A percentile compares a stretch with the other conserved stretches of the same genome.
Conservation (phyloP, 2,329 filamentous ascomycete genomes). For the Knufia fluminis region DNA sequence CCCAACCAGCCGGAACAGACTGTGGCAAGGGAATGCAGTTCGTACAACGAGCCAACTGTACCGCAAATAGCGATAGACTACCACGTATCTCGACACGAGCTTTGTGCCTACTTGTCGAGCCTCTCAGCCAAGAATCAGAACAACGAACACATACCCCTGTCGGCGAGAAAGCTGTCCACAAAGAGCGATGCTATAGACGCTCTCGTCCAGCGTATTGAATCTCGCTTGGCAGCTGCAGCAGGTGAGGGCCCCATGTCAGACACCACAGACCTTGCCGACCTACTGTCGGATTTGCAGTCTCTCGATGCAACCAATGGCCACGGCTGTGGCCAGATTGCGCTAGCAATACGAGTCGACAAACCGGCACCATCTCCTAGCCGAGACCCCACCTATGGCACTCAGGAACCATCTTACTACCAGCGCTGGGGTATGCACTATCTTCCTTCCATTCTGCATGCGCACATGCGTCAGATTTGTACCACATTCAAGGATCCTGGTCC, state of each 20-base stretch:
- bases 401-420: conserved; percentile 29
- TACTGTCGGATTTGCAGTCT: conserved; percentile 6
- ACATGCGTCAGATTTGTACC: conserved; percentile 50
- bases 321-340: conserved; percentile 39
- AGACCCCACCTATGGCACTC: not conserved
- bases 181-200: not conserved
- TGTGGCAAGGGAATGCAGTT: not conserved
- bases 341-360: conserved; percentile 34
- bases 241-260: conserved; percentile 6
- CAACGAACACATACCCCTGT: conserved; percentile 30
- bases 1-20: conserved; percentile 11
- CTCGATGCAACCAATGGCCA: conserved; percentile 4
- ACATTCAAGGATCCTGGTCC: conserved; percentile 54
- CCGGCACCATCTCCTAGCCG: not conserved
- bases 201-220: conserved; percentile 8
- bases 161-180: not conserved
- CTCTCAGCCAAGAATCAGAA: conserved; percentile 34
- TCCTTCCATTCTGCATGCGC: conserved; percentile 47
- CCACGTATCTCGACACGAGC: conserved; percentile 42
- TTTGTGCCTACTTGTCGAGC: conserved; percentile 43
- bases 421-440: conserved; percentile 53
- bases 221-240: conserved; percentile 4
- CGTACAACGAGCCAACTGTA: conserved; percentile 8
- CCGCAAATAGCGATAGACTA: conserved; percentile 32
- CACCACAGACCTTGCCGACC: conserved; percentile 13